A percentile compares a stretch with the other conserved stretches of the same genome.
phyloP scores from a whole-genome alignment of 257 asterid genomes.

The Paulownia fortunei region DNA sequence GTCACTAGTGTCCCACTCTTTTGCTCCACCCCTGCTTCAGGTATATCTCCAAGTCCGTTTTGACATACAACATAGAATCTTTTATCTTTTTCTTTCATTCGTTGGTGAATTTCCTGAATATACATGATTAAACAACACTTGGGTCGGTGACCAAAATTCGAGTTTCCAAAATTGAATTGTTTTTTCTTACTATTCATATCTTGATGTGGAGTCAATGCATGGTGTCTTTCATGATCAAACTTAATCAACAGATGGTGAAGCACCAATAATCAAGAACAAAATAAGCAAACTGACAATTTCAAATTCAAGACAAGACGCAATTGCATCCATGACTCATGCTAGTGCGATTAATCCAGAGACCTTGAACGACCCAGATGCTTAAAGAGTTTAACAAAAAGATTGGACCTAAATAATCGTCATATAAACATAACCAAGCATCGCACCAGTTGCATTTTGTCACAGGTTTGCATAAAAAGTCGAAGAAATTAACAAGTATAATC shows the following conservation, averaged over 20 bases:
- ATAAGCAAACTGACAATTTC: neutral
- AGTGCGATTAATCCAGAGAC: neutral
- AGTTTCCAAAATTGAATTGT: neutral
- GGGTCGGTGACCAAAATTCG: neutral
- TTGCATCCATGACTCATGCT: neutral
- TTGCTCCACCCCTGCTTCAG: neutral
- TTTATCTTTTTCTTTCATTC: neutral
- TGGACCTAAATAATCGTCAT: neutral
- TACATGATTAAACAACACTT: neutral
- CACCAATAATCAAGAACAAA: neutral
- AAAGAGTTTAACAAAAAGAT: neutral
- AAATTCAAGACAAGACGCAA: constrained; percentile 1
- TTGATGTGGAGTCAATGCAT: neutral
- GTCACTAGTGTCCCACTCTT: neutral
- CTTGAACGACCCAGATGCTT: constrained; percentile 5
- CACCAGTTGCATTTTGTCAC: neutral
- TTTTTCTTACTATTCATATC: neutral
- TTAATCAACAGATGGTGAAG: constrained; percentile 9
- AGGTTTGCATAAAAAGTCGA: neutral
- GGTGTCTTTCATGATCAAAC: neutral
- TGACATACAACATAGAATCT: neutral
- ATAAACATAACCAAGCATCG: constrained; percentile 20
- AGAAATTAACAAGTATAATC: constrained; percentile 9
- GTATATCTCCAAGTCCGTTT: neutral
- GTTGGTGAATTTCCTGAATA: neutral